Evolutionary conservation across 2,329 filamentous ascomycete species (phyloP), one percentile per base, ranked within the genome.

Genomic region (Chaetomium globosum): DNA sequence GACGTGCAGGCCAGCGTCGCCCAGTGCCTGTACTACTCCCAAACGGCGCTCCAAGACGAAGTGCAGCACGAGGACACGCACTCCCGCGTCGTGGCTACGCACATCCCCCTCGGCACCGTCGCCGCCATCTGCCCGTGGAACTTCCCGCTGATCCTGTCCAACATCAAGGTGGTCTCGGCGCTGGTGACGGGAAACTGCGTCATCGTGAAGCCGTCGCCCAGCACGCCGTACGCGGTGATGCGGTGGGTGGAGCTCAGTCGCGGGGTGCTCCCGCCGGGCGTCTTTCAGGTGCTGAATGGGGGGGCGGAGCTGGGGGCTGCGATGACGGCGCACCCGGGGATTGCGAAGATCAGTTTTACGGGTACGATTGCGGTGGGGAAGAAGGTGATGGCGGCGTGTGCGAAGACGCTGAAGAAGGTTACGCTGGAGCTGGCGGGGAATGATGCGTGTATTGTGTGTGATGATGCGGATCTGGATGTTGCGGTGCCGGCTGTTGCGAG

Each of bases 41-140:
- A 72, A 10, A 72, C 75, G 46, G 74, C 77, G 2, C 76, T 85
- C 10, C 73, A 79, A 52, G 80, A 82, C 61, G 79, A 82, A 51
- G 69, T 82, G 65, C 74, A 84, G 62, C 77, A 80, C 67, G 82
- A 85, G 46, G 80, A 79, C 58, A 78, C 79, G 13, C 76, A 74
- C 13, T 69, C 77, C 53, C 75, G 73, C 31, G 75, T 83, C 68
- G 72, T 81, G 21, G 77, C 77, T 2, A 80, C 77, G 2, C 80
- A 80, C 69, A 73, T 74, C 23, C 82, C 83, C 0, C 76, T 84
- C 48, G 83, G 83, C 39, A 78, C 83, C 4, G 77, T 80, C 1
- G 83, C 78, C 13, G 85, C 81, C 65, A 87, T 87, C 69, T 82
- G 83, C 28, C 85, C 85, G 0, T 88, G 86, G 85, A 88, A 88